These are phyloP conservation scores for Hordeum vulgare DNA, from an alignment of 176 grass and related monocot genomes.

Conservation along the genomic window MorexV3_pseudomolecules_assembly NC_058519.1:216429709-216430208, in stretches of 20 bases:
- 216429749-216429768: neutral
- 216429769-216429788: neutral
- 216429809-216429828: neutral
- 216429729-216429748: neutral
- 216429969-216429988: conserved; percentile 81
- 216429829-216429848: conserved; percentile 3
- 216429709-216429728: neutral
- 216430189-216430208: conserved; percentile 87
- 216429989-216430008: conserved; percentile 42
- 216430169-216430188: conserved; percentile 97
- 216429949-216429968: conserved; percentile 89
- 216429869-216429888: neutral
- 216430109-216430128: conserved; percentile 60
- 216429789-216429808: neutral
- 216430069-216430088: conserved; percentile 75
- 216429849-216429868: neutral
- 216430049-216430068: conserved; percentile 11
- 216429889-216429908: neutral
- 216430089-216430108: conserved; percentile 97
- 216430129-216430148: conserved; percentile 59
- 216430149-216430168: conserved; percentile 80
- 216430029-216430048: neutral
- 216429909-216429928: conserved; percentile 84
- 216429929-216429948: conserved; percentile 83
- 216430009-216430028: conserved; percentile 11